phyloP scores from a whole-genome alignment of 768 basidiomycete genomes.

The Psilocybe cubensis region DNA sequence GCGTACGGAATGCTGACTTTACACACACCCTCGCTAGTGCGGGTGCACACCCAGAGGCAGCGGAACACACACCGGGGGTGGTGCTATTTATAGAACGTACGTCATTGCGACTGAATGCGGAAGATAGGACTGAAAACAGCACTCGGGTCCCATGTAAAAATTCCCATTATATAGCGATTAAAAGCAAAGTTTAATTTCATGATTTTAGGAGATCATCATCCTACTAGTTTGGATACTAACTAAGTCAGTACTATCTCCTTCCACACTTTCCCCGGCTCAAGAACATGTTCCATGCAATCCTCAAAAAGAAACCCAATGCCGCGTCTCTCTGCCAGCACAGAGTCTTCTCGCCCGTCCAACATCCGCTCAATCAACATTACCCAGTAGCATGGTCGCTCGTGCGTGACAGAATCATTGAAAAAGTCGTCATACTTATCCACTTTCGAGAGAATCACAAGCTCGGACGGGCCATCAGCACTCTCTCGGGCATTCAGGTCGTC shows the following conservation, averaged over 20 bases:
- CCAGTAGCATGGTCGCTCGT: not conserved
- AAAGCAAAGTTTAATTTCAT: too few species aligned
- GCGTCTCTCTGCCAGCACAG: conserved; percentile 3
- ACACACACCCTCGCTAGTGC: too few species aligned
- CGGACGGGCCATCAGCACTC: not conserved
- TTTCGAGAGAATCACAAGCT: not conserved
- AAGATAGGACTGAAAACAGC: too few species aligned
- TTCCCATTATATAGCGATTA: too few species aligned
- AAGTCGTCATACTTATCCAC: not conserved
- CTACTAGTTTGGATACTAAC: too few species aligned
- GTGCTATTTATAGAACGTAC: too few species aligned
- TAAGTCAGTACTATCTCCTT: conserved; percentile 4
- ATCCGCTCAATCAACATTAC: conserved; percentile 1
- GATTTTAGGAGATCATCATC: too few species aligned
- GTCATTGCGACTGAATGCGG: too few species aligned
- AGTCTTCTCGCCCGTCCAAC: not conserved
- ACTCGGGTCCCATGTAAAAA: too few species aligned
- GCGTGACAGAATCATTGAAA: not conserved
- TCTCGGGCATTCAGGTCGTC: not conserved
- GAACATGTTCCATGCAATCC: not conserved
- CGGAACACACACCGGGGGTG: too few species aligned
- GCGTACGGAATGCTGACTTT: too few species aligned
- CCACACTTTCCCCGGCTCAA: conserved; percentile 1
- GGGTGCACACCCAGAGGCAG: too few species aligned
- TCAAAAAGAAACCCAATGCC: conserved; percentile 2